Conservation (phyloP, 176 grass and related monocot species). For the Oryza brachyantha region DNA sequence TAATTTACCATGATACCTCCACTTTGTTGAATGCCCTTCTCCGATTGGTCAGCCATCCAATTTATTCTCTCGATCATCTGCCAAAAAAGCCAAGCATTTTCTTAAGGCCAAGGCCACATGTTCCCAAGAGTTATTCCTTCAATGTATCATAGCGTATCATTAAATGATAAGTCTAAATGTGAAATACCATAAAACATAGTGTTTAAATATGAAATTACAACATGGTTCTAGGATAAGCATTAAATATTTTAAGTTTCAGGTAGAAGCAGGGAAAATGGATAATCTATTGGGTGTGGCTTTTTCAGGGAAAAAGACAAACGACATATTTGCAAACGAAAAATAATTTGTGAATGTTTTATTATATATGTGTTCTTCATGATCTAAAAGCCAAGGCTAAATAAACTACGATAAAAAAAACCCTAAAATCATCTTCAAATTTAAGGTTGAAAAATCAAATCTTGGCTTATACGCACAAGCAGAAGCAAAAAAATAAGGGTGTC, state of each 20-base stretch:
- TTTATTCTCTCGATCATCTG: slow-evolving; percentile 92
- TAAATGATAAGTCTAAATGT: neutral
- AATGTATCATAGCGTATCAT: neutral
- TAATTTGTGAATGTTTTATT: no score
- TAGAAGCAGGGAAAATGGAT: neutral
- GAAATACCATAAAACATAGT: neutral
- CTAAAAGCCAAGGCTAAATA: no score
- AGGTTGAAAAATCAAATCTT: no score
- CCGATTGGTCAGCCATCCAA: slow-evolving; percentile 90
- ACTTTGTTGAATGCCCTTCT: slow-evolving; percentile 96
- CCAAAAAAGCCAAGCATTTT: slow-evolving; percentile 10
- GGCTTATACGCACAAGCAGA: no score
- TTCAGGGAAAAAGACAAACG: no score
- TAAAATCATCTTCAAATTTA: no score
- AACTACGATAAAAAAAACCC: no score
- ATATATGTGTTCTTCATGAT: no score
- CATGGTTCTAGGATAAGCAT: neutral
- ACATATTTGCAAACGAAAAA: no score
- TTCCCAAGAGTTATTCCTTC: neutral
- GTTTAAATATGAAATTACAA: neutral
- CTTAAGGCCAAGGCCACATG: neutral
- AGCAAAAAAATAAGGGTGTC: no score
- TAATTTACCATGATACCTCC: slow-evolving; percentile 99
- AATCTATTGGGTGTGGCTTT: no score
- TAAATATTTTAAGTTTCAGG: neutral